Evolutionary conservation across 1,284 basidiomycete species (phyloP).

Genomic region (Coniferiporia sulphurascens): DNA sequence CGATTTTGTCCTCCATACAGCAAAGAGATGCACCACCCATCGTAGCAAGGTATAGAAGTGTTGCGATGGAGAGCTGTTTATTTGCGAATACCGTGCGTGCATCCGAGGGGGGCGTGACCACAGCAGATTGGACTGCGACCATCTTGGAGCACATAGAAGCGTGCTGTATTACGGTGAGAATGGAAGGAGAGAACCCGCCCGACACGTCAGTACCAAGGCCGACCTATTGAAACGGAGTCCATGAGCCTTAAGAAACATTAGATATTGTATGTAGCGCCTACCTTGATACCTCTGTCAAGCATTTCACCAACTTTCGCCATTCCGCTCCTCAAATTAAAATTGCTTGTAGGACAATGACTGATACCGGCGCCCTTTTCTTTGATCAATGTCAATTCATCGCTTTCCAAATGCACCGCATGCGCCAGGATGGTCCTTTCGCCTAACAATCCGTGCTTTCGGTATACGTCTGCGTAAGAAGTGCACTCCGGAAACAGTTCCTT

Average conservation of each 20-base stretch:
- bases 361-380: constrained; percentile 67
- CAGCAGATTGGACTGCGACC: constrained; percentile 40
- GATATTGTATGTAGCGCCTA: constrained; percentile 29
- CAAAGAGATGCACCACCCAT: constrained; percentile 88
- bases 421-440: constrained; percentile 81
- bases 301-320: constrained; percentile 74
- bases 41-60: constrained; percentile 88
- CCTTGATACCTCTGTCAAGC: constrained; percentile 84
- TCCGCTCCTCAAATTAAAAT: constrained; percentile 87
- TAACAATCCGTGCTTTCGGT: constrained; percentile 78
- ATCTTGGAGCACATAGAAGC: constrained; percentile 84
- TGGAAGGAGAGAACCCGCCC: constrained; percentile 83
- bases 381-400: constrained; percentile 73
- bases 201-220: constrained; percentile 90
- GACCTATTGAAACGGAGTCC: constrained; percentile 42
- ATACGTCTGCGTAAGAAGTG: constrained; percentile 70
- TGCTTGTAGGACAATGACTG: constrained; percentile 91
- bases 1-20: constrained; percentile 64
- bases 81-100: constrained; percentile 42
- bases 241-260: background rate
- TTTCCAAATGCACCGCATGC: constrained; percentile 81
- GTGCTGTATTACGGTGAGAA: constrained; percentile 78
- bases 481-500: constrained; percentile 59
- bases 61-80: constrained; percentile 66
- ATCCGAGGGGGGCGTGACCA: constrained; percentile 16